These are phyloP conservation scores for Cupressus sempervirens DNA, from an alignment of 75 land plant genomes.

Conservation along the genomic window DNA sequence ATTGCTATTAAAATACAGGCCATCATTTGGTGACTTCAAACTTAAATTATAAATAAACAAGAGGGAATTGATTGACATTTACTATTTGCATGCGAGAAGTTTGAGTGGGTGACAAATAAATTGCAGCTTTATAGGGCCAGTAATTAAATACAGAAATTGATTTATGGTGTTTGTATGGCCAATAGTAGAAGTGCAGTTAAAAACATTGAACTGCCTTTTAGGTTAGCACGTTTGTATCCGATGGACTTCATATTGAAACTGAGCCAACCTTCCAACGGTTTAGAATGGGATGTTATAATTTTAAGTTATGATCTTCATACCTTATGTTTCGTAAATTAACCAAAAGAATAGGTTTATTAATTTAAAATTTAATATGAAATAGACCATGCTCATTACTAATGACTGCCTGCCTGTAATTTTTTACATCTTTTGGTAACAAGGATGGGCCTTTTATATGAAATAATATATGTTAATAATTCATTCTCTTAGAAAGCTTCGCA, in stretches of 20 bases:
- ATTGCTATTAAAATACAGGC: too few species aligned
- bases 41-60: too few species aligned
- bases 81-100: not conserved
- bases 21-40: too few species aligned
- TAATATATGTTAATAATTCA: too few species aligned
- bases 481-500: not conserved
- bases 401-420: not conserved
- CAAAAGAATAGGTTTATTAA: not conserved
- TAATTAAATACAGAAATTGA: not conserved
- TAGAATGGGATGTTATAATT: too few species aligned
- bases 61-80: not conserved
- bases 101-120: not conserved
- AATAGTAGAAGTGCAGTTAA: not conserved
- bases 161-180: not conserved
- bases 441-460: not conserved
- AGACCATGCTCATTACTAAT: not conserved
- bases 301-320: not conserved
- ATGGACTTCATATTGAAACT: not conserved
- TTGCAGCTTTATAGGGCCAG: not conserved
- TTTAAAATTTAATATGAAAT: not conserved
- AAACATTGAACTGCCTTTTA: not conserved
- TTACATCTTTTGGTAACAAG: not conserved
- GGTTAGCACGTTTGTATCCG: not conserved
- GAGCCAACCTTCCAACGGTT: not conserved
- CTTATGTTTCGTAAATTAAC: not conserved